Percentiles rank a stretch among this genome's conserved stretches.
Conservation (phyloP, 371 early-diverging fungal species). For the Parasitella parasitica region DNA sequence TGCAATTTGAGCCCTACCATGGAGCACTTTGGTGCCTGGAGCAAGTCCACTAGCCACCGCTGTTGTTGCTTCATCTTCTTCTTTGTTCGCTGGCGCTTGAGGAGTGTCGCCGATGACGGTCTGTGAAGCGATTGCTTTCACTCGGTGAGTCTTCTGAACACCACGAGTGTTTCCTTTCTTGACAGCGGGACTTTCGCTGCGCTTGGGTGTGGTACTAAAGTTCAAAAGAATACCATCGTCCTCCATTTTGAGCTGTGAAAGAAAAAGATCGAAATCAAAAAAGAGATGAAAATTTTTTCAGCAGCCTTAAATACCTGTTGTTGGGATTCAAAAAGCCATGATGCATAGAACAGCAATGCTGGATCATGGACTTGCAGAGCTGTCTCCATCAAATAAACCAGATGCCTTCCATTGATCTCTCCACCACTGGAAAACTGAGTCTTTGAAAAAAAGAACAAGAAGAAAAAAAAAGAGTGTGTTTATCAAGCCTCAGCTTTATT, state of each 20-base stretch:
- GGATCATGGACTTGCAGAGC: too few species aligned
- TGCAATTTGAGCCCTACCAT: slow-evolving; percentile 53
- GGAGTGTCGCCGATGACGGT: not conserved
- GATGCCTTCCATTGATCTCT: too few species aligned
- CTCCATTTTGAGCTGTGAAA: slow-evolving; percentile 37
- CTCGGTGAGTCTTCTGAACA: not conserved
- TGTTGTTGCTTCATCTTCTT: slow-evolving; percentile 5
- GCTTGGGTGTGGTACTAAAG: slow-evolving; percentile 44
- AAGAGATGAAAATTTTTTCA: not conserved
- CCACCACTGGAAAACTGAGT: too few species aligned
- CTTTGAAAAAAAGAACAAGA: too few species aligned
- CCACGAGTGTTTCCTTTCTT: slow-evolving; percentile 2
- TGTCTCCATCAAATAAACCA: too few species aligned
- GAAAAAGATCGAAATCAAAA: slow-evolving; percentile 7
- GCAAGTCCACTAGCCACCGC: slow-evolving; percentile 20
- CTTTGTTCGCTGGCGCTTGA: not conserved
- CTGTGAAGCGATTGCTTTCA: slow-evolving; percentile 3
- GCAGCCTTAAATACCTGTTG: not conserved
- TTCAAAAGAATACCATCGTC: slow-evolving; percentile 74
- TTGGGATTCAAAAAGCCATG: not conserved
- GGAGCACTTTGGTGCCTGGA: slow-evolving; percentile 44
- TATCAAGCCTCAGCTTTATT: too few species aligned
- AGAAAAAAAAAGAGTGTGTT: too few species aligned
- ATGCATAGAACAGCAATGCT: too few species aligned
- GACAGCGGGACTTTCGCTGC: not conserved